These are phyloP conservation scores for Boeremia lycopersici DNA, from an alignment of 2,329 filamentous ascomycete genomes.

Conservation along the genomic window DNA sequence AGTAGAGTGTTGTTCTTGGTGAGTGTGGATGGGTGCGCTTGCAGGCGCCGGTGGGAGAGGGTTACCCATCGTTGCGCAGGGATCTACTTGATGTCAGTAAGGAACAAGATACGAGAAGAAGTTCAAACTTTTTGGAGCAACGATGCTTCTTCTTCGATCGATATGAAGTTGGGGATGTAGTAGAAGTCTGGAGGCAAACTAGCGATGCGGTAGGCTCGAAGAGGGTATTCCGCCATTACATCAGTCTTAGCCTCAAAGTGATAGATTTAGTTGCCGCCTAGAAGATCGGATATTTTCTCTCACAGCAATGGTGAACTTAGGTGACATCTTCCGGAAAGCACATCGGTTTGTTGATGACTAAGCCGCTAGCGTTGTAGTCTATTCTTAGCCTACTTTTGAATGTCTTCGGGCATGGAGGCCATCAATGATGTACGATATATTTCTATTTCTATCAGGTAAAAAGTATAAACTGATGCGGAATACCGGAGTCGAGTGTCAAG, in stretches of 20 bases:
- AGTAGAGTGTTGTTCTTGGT: slow-evolving; percentile 74
- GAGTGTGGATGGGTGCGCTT: slow-evolving; percentile 87
- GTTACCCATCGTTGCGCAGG: slow-evolving; percentile 74
- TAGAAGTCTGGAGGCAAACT: slow-evolving; percentile 70
- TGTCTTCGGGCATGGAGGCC: too few species aligned
- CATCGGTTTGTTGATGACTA: neutral
- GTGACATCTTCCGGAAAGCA: too few species aligned
- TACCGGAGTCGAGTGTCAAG: too few species aligned
- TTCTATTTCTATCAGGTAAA: too few species aligned
- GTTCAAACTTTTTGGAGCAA: slow-evolving; percentile 71
- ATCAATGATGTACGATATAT: too few species aligned
- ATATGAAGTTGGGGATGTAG: slow-evolving; percentile 88
- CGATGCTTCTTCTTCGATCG: slow-evolving; percentile 70
- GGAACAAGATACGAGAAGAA: too few species aligned
- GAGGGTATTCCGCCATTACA: neutral
- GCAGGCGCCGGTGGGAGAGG: slow-evolving; percentile 85
- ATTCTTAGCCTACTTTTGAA: too few species aligned
- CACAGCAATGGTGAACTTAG: too few species aligned
- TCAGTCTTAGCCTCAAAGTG: neutral
- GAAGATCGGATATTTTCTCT: too few species aligned
- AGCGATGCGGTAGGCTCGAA: slow-evolving; percentile 50
- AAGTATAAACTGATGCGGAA: too few species aligned
- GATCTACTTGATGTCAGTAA: slow-evolving; percentile 44
- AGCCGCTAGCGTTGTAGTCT: neutral
- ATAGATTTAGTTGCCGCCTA: neutral